phyloP scores from a whole-genome alignment of 352 stramenopile genomes.

The Phytopythium sindhum region DNA sequence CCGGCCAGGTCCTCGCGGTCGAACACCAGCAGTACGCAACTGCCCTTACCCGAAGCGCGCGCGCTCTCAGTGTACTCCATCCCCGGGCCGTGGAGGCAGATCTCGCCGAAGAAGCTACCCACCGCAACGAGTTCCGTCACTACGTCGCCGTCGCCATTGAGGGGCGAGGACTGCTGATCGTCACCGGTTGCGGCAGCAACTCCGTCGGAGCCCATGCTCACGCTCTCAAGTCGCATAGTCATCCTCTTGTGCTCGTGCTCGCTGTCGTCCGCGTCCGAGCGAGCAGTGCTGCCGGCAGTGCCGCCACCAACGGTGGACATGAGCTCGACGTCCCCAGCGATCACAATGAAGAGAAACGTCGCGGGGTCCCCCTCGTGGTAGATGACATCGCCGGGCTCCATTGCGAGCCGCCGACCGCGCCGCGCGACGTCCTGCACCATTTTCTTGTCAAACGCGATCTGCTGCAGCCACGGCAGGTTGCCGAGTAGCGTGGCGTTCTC shows the following conservation, averaged over 20 bases:
- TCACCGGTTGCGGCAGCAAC: background rate
- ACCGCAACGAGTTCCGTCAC: conserved; percentile 30
- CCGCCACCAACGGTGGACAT: background rate
- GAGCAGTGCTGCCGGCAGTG: background rate
- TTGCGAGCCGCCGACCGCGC: conserved; percentile 35
- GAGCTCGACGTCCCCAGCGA: conserved; percentile 49
- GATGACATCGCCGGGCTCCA: conserved; percentile 40
- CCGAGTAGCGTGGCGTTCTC: conserved; percentile 41
- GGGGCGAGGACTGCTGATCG: background rate
- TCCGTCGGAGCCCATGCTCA: background rate
- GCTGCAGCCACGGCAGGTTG: conserved; percentile 56
- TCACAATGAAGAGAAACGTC: conserved; percentile 64
- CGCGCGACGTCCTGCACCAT: conserved; percentile 47
- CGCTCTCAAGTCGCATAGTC: background rate
- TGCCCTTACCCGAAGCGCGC: conserved; percentile 14
- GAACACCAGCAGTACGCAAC: conserved; percentile 47
- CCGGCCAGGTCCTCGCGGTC: conserved; percentile 48
- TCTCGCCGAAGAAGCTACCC: conserved; percentile 64
- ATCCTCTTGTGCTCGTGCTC: background rate
- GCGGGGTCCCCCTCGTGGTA: conserved; percentile 61
- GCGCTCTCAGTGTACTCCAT: conserved; percentile 55
- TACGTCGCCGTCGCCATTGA: background rate
- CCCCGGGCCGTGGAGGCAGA: conserved; percentile 26
- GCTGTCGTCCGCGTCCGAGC: background rate
- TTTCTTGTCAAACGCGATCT: conserved; percentile 44